Evolutionary conservation across 371 early-diverging fungal species (phyloP), one percentile per base, ranked within the genome.

Genomic region (Rozella allomycis): DNA sequence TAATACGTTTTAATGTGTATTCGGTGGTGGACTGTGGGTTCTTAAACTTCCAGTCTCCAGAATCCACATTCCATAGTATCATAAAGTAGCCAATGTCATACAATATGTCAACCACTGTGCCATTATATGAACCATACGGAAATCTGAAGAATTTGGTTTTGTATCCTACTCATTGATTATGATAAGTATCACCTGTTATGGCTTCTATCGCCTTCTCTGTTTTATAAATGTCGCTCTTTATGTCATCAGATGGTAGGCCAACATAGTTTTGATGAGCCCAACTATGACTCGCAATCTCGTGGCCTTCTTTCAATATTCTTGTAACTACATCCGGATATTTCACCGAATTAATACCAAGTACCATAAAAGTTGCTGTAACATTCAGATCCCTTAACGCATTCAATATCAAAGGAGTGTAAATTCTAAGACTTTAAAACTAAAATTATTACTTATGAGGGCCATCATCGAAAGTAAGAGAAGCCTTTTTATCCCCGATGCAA

Each of bases 1-100:
- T n/a, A n/a, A n/a, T n/a, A n/a, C n/a, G n/a, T n/a, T n/a, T n/a
- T n/a, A n/a, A n/a, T n/a, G n/a, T n/a, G n/a, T n/a, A n/a, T n/a
- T n/a, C n/a, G n/a, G n/a, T n/a, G n/a, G n/a, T 7, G 28, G 28
- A 9, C 9, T 9, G 28, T 9, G 28, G 6, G 6, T 6, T 5
- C 6, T 28, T 28, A 9, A n/a, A 6, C 6, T 6, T 13, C 6
- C 16, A 28, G 13, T 28, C 28, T 5, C 16, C 28, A 28, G 28
- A 16, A 28, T 28, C 28, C 28, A 28, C 6, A 13, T 28, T 28
- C 9, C 28, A n/a, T 9, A n/a, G 6, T 6, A 28, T 13, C 13
- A 28, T n/a, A 28, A n/a, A 28, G 28, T 28, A 28, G 7, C 28
- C 28, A 6, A 28, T n/a, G 6, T 28, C 28, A 28, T 28, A n/a